Base-by-base conservation (phyloP, 768 basidiomycete genomes). In the Rhodotorula graminis region DNA sequence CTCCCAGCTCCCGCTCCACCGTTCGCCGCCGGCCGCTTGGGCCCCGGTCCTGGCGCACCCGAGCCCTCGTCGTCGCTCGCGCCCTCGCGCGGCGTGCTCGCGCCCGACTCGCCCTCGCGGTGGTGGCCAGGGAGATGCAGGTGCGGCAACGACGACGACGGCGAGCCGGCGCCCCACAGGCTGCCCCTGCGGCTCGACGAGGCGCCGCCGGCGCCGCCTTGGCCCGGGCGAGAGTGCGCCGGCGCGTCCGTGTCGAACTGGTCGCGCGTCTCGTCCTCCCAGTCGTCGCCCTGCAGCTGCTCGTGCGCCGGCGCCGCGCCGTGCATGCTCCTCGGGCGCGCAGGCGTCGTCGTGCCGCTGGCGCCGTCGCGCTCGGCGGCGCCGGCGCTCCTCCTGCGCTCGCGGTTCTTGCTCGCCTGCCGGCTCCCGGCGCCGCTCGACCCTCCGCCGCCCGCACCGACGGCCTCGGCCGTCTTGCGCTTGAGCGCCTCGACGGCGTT, bases 221-320 rank as follows among this genome's bases (percentile, higher is more conserved):
- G 19, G 6, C 56, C 56, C 31, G 27, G 60, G 0, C n/a, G 52
- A 60, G 23, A 40, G 37, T 37, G 37, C 37, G 37, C 37, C 58
- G 27, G 52, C 33, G 64, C 72, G 23, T 65, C 40, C 40, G 67
- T 53, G 47, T 73, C 73, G 29, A 75, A 71, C 37, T 65, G 67
- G 52, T 75, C 74, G 15, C 74, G 40, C 58, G 57, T 60, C 46
- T 75, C 74, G 61, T 75, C 74, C 40, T 69, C 74, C 67, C 67
- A 68, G 44, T 62, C 66, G 37, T 49, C 61, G 29, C 47, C 37
- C 72, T 10, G 31, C n/a, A n/a, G n/a, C n/a, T n/a, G n/a, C n/a
- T n/a, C n/a, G n/a, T n/a, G n/a, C 60, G 25, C 37, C 63, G 2
- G 29, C 44, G 44, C 29, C 14, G 50, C 50, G 53, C 5, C 50